phyloP scores from a whole-genome alignment of 2,329 filamentous ascomycete genomes.

The Sclerotinia trifoliorum region DNA sequence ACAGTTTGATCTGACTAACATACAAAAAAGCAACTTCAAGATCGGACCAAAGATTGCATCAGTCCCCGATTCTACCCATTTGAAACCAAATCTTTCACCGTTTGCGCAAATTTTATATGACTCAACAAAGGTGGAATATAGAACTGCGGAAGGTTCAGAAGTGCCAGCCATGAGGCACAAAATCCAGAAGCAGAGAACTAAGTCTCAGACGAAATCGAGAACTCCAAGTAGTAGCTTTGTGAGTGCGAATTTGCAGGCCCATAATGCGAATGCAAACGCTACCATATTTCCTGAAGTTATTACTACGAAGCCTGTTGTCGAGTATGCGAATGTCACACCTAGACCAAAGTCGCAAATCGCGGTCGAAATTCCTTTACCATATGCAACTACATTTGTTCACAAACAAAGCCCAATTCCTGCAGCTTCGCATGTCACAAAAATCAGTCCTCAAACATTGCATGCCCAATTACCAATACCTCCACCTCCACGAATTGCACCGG shows the following conservation, averaged over 20 bases:
- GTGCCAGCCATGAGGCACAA: slow-evolving; percentile 17
- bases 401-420: neutral
- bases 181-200: slow-evolving; percentile 25
- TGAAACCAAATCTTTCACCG: slow-evolving; percentile 34
- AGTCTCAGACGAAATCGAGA: slow-evolving; percentile 29
- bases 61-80: slow-evolving; percentile 20
- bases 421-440: neutral
- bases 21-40: slow-evolving; percentile 55
- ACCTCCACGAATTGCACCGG: neutral
- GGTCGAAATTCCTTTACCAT: slow-evolving; percentile 33
- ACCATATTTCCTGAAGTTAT: slow-evolving; percentile 18
- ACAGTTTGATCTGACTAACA: slow-evolving; percentile 29
- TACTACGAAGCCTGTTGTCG: slow-evolving; percentile 19
- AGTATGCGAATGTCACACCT: slow-evolving; percentile 40
- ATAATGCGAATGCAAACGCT: slow-evolving; percentile 11
- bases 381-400: neutral
- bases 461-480: neutral
- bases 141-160: slow-evolving; percentile 4
- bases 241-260: slow-evolving; percentile 11
- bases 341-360: slow-evolving; percentile 37
- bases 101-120: slow-evolving; percentile 40
- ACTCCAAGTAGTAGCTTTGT: slow-evolving; percentile 13
- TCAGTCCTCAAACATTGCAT: neutral
- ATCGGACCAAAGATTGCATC: slow-evolving; percentile 42
- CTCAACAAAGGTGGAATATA: slow-evolving; percentile 33